Evolutionary conservation across 768 basidiomycete species (phyloP), one percentile per base, ranked within the genome.

Genomic region (Russula abietina): DNA sequence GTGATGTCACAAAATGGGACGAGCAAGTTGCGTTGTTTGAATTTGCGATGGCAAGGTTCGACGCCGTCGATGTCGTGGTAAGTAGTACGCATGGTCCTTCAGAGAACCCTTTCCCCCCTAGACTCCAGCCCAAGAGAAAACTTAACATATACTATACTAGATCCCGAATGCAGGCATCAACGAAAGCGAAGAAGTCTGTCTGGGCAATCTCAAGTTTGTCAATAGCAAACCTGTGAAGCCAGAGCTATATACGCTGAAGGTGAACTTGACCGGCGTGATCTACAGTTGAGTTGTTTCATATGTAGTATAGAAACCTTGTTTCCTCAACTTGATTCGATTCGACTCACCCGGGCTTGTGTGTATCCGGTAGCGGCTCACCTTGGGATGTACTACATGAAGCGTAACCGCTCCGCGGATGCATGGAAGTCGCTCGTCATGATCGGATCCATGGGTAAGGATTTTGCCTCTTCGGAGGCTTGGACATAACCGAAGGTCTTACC

Each of bases 1-100:
- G 82, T 68, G 74, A 85, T 67, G 84, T 86, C 39, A 76, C 76
- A 6, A 68, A 73, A 0, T 86, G 81, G 78, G 82, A 85, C 6
- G 77, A 84, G 52, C 80, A 80, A 58, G 75, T 81, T 9, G 73
- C 75, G 4, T 65, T 84, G 68, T 85, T 84, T 64, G 80, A 83
- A 58, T 69, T 77, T 33, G 80, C 81, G 3, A 72, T 81, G 24
- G 63, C 73, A 28, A 74, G 70, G 55, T 83, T 75, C 67, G 81
- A 79, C 49, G 68, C 77, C 2, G 81, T 85, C 4, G 82, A 84
- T 65, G 71, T 83, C 54, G 83, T 84, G 60, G 81, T 84, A 63
- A 46, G 12, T 36, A 36, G 33, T 12, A 36, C 30, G 5, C 28
- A 2, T 28, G 28, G 28, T n/a, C n/a, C n/a, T n/a, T n/a, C n/a